phyloP scores from a whole-genome alignment of 257 asterid species.

The Solanum verrucosum region DNA sequence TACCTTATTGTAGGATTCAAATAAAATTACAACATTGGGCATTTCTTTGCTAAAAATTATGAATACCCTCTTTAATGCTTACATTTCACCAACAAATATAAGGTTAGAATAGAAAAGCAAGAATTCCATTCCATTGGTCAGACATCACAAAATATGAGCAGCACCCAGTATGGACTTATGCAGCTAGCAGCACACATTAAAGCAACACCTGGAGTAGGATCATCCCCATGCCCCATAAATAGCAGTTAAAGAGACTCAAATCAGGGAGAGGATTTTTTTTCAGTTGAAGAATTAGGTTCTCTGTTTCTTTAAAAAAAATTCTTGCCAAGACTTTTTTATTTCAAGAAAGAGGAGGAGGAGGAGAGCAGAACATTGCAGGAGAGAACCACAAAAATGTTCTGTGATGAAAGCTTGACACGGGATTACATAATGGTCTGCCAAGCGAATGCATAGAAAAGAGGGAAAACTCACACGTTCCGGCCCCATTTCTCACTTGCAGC shows the following conservation, averaged over 20 bases:
- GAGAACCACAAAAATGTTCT: neutral
- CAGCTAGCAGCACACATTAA: neutral
- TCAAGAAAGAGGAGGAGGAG: neutral
- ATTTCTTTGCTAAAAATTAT: neutral
- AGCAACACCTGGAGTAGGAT: neutral
- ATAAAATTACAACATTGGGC: neutral
- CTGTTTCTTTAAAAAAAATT: neutral
- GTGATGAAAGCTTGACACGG: neutral
- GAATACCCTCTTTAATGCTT: neutral
- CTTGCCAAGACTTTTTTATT: neutral
- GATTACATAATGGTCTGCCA: neutral
- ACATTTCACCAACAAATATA: neutral
- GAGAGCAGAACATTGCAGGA: neutral
- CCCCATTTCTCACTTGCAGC: conserved; percentile 95
- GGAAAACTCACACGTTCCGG: conserved; percentile 73
- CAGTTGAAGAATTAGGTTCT: neutral
- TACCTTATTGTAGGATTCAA: neutral
- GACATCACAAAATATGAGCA: neutral
- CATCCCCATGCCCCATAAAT: neutral
- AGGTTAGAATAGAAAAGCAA: neutral
- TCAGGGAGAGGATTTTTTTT: neutral
- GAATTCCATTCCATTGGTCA: neutral
- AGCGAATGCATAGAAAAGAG: conserved; percentile 6
- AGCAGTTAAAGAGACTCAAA: neutral
- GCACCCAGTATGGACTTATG: neutral